Conservation (phyloP, 768 basidiomycete genomes). For the Phylloporus rhodoxanthus region DNA sequence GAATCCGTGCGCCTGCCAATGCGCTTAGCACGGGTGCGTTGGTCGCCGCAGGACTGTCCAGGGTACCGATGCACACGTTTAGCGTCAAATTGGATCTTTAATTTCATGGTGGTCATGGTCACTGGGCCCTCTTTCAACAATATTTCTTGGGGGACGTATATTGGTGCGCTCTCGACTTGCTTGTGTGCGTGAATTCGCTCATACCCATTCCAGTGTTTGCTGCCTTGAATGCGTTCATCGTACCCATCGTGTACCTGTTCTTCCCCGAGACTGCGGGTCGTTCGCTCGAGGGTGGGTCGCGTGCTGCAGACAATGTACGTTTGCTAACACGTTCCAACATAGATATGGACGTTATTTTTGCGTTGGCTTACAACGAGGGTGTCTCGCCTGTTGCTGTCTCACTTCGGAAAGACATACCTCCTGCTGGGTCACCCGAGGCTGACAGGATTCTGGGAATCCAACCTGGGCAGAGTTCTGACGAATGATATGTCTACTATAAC, state of each 20-base stretch:
- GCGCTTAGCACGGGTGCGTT: conserved; percentile 48
- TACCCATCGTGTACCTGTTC: conserved; percentile 54
- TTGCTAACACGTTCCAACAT: not conserved
- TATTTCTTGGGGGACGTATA: conserved; percentile 57
- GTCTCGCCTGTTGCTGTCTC: conserved; percentile 42
- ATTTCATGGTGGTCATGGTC: conserved; percentile 56
- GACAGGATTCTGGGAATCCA: conserved; percentile 38
- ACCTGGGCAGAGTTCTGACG: not conserved
- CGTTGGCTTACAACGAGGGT: conserved; percentile 39
- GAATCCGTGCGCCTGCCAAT: conserved; percentile 59
- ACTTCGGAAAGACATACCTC: conserved; percentile 39
- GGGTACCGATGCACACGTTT: not conserved
- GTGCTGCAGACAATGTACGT: not conserved
- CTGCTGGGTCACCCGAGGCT: conserved; percentile 41
- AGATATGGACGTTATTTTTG: conserved; percentile 47
- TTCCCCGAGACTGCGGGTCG: conserved; percentile 59
- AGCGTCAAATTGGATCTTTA: conserved; percentile 50
- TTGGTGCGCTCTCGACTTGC: conserved; percentile 31
- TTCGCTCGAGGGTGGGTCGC: conserved; percentile 44
- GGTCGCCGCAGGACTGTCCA: not conserved
- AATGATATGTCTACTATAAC: not conserved
- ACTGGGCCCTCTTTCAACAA: conserved; percentile 54
- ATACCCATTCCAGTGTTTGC: conserved; percentile 40
- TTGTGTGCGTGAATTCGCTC: not conserved
- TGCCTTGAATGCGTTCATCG: conserved; percentile 48